Percentiles rank a stretch among this genome's conserved stretches.
These are phyloP conservation scores for Wickerhamiella kazuoi DNA, from an alignment of 805 yeast species.

Conservation along the genomic window DNA sequence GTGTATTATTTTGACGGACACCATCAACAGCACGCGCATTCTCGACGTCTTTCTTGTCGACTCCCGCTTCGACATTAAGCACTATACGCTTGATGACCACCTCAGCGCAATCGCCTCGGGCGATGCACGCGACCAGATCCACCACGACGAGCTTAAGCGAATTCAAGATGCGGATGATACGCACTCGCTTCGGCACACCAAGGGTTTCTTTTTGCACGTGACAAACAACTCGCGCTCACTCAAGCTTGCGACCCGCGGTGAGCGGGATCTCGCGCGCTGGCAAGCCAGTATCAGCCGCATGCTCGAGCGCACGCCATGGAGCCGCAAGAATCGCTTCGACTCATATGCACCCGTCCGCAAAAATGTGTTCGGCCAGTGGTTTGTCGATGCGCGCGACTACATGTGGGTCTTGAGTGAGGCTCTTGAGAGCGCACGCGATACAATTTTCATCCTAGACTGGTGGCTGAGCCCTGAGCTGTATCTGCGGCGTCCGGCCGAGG, in stretches of 20 bases:
- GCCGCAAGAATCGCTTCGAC: conserved; percentile 53
- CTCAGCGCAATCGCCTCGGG: not conserved
- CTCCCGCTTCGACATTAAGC: conserved; percentile 37
- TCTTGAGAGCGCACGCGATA: conserved; percentile 81
- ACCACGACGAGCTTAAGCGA: not conserved
- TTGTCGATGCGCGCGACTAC: conserved; percentile 91
- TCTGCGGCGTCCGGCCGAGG: conserved; percentile 83
- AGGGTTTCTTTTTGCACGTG: conserved; percentile 16
- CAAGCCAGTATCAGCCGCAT: conserved; percentile 47
- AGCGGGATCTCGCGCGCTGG: conserved; percentile 74
- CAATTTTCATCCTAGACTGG: conserved; percentile 93
- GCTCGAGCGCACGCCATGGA: conserved; percentile 55
- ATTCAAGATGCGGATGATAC: not conserved
- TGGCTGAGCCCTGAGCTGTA: conserved; percentile 94
- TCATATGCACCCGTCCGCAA: conserved; percentile 86
- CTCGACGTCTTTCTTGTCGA: conserved; percentile 88
- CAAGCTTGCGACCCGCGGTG: conserved; percentile 43
- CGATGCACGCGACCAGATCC: not conserved
- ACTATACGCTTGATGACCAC: not conserved
- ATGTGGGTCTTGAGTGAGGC: conserved; percentile 94
- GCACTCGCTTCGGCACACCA: not conserved
- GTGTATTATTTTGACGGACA: conserved; percentile 70
- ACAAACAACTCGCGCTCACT: conserved; percentile 28
- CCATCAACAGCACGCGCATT: conserved; percentile 71
- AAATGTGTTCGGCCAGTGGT: conserved; percentile 84